Conservation (phyloP, 257 asterid genomes). For the Cynanchum wilfordii region DNA sequence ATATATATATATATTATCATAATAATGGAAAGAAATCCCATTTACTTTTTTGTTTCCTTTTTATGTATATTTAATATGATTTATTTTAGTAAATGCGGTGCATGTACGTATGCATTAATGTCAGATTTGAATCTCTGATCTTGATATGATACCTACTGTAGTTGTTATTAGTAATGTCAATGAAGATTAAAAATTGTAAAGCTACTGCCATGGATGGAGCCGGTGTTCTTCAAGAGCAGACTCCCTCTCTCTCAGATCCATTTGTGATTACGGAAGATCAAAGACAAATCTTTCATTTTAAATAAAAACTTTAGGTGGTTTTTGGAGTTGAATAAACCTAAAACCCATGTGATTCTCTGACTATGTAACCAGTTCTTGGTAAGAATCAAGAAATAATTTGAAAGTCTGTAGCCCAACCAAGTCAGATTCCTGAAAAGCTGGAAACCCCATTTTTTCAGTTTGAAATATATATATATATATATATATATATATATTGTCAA, state of each 20-base stretch:
- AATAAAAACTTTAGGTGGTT: no score
- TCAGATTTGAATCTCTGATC: conserved; percentile 18
- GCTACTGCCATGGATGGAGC: no score
- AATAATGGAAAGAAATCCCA: no score
- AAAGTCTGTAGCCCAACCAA: not conserved
- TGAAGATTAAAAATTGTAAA: no score
- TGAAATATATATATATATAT: no score
- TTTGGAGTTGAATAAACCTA: not conserved
- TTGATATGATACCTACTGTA: conserved; percentile 4
- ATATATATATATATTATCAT: no score
- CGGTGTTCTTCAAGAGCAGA: no score
- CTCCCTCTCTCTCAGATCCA: no score
- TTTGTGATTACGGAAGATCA: no score
- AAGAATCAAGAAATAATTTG: not conserved
- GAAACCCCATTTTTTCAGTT: not conserved
- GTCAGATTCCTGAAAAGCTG: conserved; percentile 4
- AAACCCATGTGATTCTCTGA: not conserved
- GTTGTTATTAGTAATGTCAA: not conserved
- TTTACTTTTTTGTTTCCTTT: no score
- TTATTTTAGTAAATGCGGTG: not conserved
- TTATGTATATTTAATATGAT: not conserved
- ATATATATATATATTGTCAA: no score
- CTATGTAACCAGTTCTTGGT: not conserved
- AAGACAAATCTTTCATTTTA: not conserved
- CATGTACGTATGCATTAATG: not conserved